phyloP scores from a whole-genome alignment of 2,329 filamentous ascomycete species.

The Colletotrichum costaricense region DNA sequence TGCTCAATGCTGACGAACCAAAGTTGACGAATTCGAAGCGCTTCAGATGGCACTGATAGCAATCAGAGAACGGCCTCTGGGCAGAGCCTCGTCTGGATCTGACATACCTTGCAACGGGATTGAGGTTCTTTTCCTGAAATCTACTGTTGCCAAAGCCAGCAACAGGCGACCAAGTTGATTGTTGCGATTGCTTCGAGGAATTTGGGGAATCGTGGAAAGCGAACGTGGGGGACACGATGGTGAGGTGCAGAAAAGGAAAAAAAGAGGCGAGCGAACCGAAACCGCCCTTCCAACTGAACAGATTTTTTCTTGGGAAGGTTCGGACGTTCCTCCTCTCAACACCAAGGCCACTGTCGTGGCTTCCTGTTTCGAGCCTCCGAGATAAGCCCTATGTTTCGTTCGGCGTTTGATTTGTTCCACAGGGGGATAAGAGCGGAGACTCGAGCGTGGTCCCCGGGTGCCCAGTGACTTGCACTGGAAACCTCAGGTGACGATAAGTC shows the following conservation, averaged over 20 bases:
- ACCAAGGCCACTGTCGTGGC: constrained; percentile 21
- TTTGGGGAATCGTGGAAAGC: not conserved
- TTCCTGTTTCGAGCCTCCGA: constrained; percentile 23
- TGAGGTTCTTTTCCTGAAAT: not conserved
- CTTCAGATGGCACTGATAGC: not conserved
- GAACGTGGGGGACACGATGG: constrained; percentile 13
- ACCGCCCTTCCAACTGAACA: constrained; percentile 5
- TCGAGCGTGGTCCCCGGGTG: not conserved
- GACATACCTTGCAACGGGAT: not conserved
- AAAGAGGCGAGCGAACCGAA: constrained; percentile 2
- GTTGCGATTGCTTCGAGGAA: not conserved
- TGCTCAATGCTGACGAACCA: not conserved
- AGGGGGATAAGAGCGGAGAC: not conserved
- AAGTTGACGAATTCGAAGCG: not conserved
- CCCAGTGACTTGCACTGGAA: not conserved
- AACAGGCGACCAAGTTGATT: constrained; percentile 2
- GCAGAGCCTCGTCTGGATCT: not conserved
- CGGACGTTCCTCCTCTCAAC: constrained; percentile 25
- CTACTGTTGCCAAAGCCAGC: constrained; percentile 2
- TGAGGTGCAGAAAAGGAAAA: constrained; percentile 9
- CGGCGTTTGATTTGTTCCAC: not conserved
- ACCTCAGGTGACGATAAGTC: not conserved
- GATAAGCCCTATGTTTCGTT: constrained; percentile 21
- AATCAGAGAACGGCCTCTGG: not conserved
- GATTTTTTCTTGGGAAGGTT: constrained; percentile 15